Conservation (phyloP, 768 basidiomycete genomes). For the Cyathus striatus region DNA sequence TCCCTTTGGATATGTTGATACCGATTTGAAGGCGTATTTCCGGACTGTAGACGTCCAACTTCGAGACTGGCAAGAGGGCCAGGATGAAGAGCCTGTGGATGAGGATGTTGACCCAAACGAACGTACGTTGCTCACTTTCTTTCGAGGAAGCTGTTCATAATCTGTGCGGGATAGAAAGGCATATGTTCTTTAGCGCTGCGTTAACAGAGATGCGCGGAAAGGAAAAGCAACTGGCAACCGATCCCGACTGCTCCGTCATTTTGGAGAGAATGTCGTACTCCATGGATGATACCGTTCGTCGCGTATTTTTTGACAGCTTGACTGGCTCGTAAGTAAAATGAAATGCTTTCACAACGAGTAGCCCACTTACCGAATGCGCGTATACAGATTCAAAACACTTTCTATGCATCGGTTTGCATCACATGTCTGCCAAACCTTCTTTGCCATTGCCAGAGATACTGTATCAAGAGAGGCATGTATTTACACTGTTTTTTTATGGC, state of each 20-base stretch:
- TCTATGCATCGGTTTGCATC: slow-evolving; percentile 86
- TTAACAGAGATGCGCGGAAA: slow-evolving; percentile 81
- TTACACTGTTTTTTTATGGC: background rate
- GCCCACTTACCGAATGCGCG: slow-evolving; percentile 1
- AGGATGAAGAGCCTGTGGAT: slow-evolving; percentile 28
- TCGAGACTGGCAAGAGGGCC: slow-evolving; percentile 74
- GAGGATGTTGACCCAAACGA: slow-evolving; percentile 63
- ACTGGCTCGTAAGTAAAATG: slow-evolving; percentile 72
- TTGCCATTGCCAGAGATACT: slow-evolving; percentile 61
- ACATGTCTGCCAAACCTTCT: slow-evolving; percentile 90
- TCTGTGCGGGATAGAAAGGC: slow-evolving; percentile 47
- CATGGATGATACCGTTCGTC: slow-evolving; percentile 94
- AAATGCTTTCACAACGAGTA: background rate
- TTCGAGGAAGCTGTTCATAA: background rate
- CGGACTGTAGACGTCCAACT: slow-evolving; percentile 84
- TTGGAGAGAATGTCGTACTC: slow-evolving; percentile 88
- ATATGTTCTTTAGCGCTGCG: slow-evolving; percentile 77
- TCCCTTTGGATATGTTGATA: slow-evolving; percentile 87
- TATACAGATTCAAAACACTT: slow-evolving; percentile 55
- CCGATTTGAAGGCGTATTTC: slow-evolving; percentile 91
- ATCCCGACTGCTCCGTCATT: slow-evolving; percentile 89
- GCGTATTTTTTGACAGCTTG: slow-evolving; percentile 86
- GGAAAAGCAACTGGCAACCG: slow-evolving; percentile 87
- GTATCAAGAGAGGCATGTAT: slow-evolving; percentile 61
- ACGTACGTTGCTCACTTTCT: slow-evolving; percentile 35